Percentiles rank a stretch among this genome's conserved stretches.
These are phyloP conservation scores for Bipolaris gigantea DNA, from an alignment of 2,329 filamentous ascomycete genomes.

Conservation along the genomic window DNA sequence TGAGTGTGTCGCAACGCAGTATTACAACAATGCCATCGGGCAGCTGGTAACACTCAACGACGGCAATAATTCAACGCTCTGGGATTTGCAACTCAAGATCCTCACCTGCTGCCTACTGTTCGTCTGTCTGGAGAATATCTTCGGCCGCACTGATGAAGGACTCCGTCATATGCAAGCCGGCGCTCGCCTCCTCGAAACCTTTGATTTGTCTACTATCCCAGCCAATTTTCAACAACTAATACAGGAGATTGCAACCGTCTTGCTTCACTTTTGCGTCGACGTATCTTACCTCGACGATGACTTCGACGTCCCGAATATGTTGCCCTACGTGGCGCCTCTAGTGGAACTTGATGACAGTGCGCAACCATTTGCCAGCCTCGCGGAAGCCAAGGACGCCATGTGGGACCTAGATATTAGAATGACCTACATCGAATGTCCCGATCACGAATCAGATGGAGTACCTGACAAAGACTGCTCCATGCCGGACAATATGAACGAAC, in stretches of 20 bases:
- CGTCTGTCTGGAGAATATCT: slow-evolving; percentile 13
- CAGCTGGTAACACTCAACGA: slow-evolving; percentile 1
- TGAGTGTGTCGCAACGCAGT: slow-evolving; percentile 4
- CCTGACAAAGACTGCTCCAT: background rate
- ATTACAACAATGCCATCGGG: slow-evolving; percentile 12
- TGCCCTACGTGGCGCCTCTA: slow-evolving; percentile 5
- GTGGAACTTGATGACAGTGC: slow-evolving; percentile 4
- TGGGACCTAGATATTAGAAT: slow-evolving; percentile 2
- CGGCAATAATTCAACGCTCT: background rate
- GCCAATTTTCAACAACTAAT: background rate
- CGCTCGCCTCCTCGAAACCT: slow-evolving; percentile 6
- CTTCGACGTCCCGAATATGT: slow-evolving; percentile 6
- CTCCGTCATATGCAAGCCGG: slow-evolving; percentile 12
- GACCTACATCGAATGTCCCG: background rate
- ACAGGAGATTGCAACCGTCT: slow-evolving; percentile 12
- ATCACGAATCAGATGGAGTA: background rate
- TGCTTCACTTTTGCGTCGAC: slow-evolving; percentile 11
- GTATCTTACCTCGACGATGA: slow-evolving; percentile 3
- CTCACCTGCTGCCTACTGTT: slow-evolving; percentile 13
- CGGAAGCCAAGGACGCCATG: background rate
- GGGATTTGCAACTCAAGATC: slow-evolving; percentile 4
- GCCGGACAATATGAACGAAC: background rate
- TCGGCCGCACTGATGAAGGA: slow-evolving; percentile 10
- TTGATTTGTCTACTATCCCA: slow-evolving; percentile 3
- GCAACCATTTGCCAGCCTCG: background rate